Base-by-base conservation (phyloP, 805 yeast species). In the Nakazawaea siamensis region DNA sequence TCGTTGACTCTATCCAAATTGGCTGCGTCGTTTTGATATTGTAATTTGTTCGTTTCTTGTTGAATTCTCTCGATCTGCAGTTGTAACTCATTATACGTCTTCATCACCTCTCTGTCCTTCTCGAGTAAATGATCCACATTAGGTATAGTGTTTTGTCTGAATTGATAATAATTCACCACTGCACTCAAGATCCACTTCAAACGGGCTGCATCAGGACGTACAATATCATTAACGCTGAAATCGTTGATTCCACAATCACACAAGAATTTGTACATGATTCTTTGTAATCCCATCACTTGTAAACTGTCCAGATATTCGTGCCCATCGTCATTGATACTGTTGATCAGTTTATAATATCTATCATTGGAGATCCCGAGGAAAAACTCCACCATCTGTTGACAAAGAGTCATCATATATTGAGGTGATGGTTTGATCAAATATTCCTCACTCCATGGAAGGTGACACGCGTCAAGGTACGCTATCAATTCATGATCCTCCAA, bases 141-240 rank as follows among this genome's bases (percentile, higher is more conserved):
- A 17, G 64, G 67, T 52, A 78, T 70, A 40, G 82, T 76, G 43
- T 78, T 85, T 46, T 84, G 94, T 44, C 94, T 68, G 49, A 82
- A 86, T 38, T 90, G 61, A 1, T 94, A 94, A 63, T 74, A 87
- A 52, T 87, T 87, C 16, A 86, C 81, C 33, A 86, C 76, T 1
- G 92, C 92, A 51, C 94, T 84, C 18, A 86, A 55, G 15, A 85
- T 64, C 31, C 90, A 60, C 42, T 76, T 61, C 1, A 74, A 64
- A 39, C 94, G 62, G 25, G 53, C 56, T 0, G 82, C 62, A n/a
- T 86, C 95, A 1, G 96, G 96, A 44, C 75, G 76, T 39, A 73
- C 64, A 20, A 87, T 60, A 57, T 87, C 96, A 58, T 72, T 64
- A 33, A 86, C 62, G 28, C 76, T 70, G 49, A 86, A 82, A 54